Evolutionary conservation across 1,284 basidiomycete species (phyloP).

Genomic region (Ustilago tritici): DNA sequence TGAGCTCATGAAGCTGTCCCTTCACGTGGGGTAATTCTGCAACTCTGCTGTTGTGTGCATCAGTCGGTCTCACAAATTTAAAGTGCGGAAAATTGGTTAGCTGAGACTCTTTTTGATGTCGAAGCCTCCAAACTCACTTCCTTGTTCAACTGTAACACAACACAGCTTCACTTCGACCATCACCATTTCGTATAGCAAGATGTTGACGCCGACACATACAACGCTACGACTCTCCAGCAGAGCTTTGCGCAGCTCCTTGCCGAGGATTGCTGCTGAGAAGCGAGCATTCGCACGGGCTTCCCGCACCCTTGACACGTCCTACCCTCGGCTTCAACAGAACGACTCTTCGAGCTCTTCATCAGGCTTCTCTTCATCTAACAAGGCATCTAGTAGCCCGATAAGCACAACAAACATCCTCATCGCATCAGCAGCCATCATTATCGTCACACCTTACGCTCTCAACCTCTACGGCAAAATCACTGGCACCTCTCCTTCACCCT

Average conservation of each 20-base stretch:
- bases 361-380: conserved; percentile 7
- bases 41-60: background rate
- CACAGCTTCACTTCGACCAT: background rate
- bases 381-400: background rate
- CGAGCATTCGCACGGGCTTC: background rate
- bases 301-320: conserved; percentile 18
- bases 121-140: background rate
- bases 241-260: background rate
- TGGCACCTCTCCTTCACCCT: conserved; percentile 15
- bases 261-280: background rate
- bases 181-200: background rate
- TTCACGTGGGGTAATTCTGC: background rate
- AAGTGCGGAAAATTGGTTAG: background rate
- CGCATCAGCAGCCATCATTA: conserved; percentile 23
- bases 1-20: background rate
- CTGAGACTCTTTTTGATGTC: conserved; percentile 2
- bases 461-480: conserved; percentile 21
- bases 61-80: background rate
- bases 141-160: background rate
- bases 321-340: background rate
- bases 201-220: background rate
- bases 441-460: conserved; percentile 13
- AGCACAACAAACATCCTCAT: conserved; percentile 30
- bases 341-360: conserved; percentile 5
- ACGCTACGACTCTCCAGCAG: background rate